Percentiles rank a stretch among this genome's conserved stretches.
These are phyloP conservation scores for Clonostachys solani DNA, from an alignment of 2,329 filamentous ascomycete genomes.

Conservation along the genomic window DNA sequence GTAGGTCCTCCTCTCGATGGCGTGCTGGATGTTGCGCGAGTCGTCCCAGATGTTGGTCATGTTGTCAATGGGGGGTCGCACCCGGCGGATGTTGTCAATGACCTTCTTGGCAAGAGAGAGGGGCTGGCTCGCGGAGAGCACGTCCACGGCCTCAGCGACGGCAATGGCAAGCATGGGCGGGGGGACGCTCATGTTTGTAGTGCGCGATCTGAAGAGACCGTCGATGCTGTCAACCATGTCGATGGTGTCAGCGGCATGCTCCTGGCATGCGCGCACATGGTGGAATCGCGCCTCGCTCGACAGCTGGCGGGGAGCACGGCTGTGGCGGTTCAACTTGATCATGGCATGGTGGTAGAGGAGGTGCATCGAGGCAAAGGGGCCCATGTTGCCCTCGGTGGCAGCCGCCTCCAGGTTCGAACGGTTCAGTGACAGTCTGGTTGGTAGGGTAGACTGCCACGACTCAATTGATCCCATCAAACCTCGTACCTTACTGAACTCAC, in stretches of 20 bases:
- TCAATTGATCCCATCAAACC: slow-evolving; percentile 46
- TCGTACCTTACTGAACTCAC: slow-evolving; percentile 29
- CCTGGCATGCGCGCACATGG: slow-evolving; percentile 41
- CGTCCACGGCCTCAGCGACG: slow-evolving; percentile 60
- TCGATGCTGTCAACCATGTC: slow-evolving; percentile 37
- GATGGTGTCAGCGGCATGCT: slow-evolving; percentile 49
- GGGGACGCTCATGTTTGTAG: slow-evolving; percentile 32
- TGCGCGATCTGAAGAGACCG: slow-evolving; percentile 22
- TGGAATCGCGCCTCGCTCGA: slow-evolving; percentile 31
- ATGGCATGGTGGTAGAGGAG: slow-evolving; percentile 61
- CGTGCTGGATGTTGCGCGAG: slow-evolving; percentile 42
- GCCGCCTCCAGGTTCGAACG: slow-evolving; percentile 53
- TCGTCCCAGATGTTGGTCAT: slow-evolving; percentile 57
- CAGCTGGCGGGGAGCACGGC: slow-evolving; percentile 31
- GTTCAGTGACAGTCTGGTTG: slow-evolving; percentile 48
- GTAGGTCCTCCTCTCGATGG: slow-evolving; percentile 34
- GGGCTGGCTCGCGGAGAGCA: slow-evolving; percentile 56
- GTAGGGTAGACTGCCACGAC: slow-evolving; percentile 55
- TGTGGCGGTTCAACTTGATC: slow-evolving; percentile 62
- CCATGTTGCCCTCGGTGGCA: slow-evolving; percentile 46
- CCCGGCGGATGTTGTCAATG: slow-evolving; percentile 49
- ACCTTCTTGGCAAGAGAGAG: slow-evolving; percentile 44
- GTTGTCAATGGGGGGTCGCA: slow-evolving; percentile 49
- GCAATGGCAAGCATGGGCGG: slow-evolving; percentile 61
- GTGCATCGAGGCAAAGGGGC: slow-evolving; percentile 60